These are phyloP conservation scores for Xylariaceae sp. DNA, from an alignment of 2,329 filamentous ascomycete species.

Conservation along the genomic window DNA sequence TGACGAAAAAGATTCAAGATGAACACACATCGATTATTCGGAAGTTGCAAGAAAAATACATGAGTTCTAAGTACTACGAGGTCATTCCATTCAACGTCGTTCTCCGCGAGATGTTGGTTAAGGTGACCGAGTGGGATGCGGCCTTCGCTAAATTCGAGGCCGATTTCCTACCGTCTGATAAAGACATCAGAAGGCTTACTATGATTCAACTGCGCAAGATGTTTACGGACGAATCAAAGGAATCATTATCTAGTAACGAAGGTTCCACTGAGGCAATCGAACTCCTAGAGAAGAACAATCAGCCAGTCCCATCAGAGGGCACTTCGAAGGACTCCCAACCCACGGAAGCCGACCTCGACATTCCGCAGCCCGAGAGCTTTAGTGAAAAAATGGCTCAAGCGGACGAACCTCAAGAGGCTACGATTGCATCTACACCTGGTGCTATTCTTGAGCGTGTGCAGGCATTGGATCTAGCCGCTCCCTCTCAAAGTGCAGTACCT, in stretches of 20 bases:
- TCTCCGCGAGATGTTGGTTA: conserved; percentile 85
- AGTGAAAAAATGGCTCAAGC: conserved; percentile 18
- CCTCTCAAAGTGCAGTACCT: conserved; percentile 17
- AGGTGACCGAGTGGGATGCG: conserved; percentile 87
- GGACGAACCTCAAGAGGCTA: conserved; percentile 28
- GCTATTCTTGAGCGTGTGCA: conserved; percentile 43
- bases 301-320: conserved; percentile 29
- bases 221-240: conserved; percentile 83
- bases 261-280: conserved; percentile 54
- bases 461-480: conserved; percentile 45
- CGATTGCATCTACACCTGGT: conserved; percentile 28
- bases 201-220: conserved; percentile 91
- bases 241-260: conserved; percentile 66
- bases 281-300: conserved; percentile 43
- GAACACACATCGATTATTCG: conserved; percentile 70
- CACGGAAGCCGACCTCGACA: conserved; percentile 16
- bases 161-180: conserved; percentile 90
- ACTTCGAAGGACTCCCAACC: conserved; percentile 23
- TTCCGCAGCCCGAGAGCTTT: conserved; percentile 13
- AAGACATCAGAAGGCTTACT: conserved; percentile 87
- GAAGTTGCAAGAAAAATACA: conserved; percentile 84
- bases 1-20: conserved; percentile 75
- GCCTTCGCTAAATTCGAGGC: conserved; percentile 86
- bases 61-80: conserved; percentile 93
- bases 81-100: conserved; percentile 89